Evolutionary conservation across 225 moss, liverwort and hornwort species (phyloP), one percentile per base, ranked within the genome.

Genomic region (Pseudisothecium myosuroides): DNA sequence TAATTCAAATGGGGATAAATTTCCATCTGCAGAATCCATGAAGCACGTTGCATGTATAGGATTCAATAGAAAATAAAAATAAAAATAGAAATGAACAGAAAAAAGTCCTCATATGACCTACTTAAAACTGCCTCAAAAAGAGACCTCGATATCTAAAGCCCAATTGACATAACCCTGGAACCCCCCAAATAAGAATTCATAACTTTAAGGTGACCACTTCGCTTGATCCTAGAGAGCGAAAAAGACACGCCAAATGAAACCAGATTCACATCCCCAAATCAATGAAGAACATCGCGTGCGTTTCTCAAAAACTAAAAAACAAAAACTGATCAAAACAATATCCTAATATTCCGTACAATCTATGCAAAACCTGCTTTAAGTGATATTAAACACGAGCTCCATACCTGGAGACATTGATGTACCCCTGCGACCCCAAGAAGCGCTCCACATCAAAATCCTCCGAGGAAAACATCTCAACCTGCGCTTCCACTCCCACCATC

Each of bases 391-490:
- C n/a, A 76, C 7, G 50, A 39, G 15, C 36, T 17, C n/a, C 8
- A 65, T 68, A 95, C 96, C 96, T 96, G 88, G 97, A 96, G 80
- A 98, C 94, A 68, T 96, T 98, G 88, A 98, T 95, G 77, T 97
- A 98, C 29, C 98, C 97, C 84, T 95, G 97, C 24, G 96, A 95
- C 21, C 95, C 95, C 83, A 98, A 56, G 41, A 98, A 74, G 6
- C 96, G 96, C 65, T 95, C 92, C 67, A 98, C 95, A 55, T 95
- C 94, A 69, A 97, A 98, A 92, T 98, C 97, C 28, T 96, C 97
- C 18, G 98, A 97, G 24, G 97, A 95, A 47, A 96, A 98, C 86
- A 94, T 86, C 83, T 95, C 94, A 62, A 98, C 66, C 67, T 92
- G 89, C 43, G 92, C 93, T 64, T 89, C 90, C 61, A 92, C 93